These are phyloP conservation scores for Tagetes patula DNA, from an alignment of 129 eudicot genomes.

Conservation along the genomic window DNA sequence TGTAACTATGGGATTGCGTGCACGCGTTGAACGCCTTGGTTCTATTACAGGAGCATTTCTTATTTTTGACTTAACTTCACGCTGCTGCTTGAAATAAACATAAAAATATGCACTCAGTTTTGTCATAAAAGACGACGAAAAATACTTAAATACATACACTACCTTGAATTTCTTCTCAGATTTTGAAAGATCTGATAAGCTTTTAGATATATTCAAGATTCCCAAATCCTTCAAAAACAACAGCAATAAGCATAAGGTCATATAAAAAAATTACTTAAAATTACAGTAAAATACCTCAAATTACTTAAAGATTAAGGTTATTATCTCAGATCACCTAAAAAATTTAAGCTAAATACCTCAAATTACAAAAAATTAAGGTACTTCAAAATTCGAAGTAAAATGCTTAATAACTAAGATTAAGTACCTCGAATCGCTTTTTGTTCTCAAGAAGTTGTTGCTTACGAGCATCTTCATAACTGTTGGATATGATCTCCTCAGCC, in stretches of 20 bases:
- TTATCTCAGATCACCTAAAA: no score
- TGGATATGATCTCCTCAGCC: constrained; percentile 41
- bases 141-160: neutral
- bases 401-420: no score
- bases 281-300: no score
- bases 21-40: constrained; percentile 87
- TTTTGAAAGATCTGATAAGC: constrained; percentile 49
- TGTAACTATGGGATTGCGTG: constrained; percentile 53
- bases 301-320: no score
- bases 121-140: constrained; percentile 14
- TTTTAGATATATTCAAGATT: constrained; percentile 59
- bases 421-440: constrained; percentile 57
- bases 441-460: constrained; percentile 68
- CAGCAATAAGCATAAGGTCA: neutral
- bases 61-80: constrained; percentile 47
- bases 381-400: no score
- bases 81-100: constrained; percentile 38
- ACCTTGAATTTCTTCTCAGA: constrained; percentile 67
- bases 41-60: constrained; percentile 31
- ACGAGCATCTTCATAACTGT: constrained; percentile 68
- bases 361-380: no score
- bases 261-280: neutral
- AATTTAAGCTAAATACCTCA: no score
- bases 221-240: constrained; percentile 61
- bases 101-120: neutral